These are phyloP conservation scores for Mastigamoeba balamuthi DNA, from an alignment of 78 protist genomes.

Conservation along the genomic window DNA sequence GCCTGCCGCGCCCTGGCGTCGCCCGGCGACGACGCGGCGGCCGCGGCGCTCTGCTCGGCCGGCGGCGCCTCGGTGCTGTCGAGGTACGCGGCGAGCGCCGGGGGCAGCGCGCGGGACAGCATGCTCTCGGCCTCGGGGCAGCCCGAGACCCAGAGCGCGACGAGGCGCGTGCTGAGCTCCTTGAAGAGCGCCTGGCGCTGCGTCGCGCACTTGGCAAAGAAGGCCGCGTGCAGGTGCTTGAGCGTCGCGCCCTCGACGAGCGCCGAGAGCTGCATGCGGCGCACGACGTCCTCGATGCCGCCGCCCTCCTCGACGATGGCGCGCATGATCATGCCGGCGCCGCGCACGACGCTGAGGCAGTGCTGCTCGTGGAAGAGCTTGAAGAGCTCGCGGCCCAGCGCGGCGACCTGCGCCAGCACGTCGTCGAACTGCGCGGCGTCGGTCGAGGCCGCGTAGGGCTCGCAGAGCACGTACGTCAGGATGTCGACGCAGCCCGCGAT, in stretches of 20 bases:
- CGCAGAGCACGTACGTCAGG: conserved; percentile 54
- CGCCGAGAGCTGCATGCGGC: conserved; percentile 40
- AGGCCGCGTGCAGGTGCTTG: conserved; percentile 35
- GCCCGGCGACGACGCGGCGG: too few species aligned
- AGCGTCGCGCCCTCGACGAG: conserved; percentile 61
- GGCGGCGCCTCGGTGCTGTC: conserved; percentile 41
- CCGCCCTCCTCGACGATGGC: conserved; percentile 68
- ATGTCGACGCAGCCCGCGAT: conserved; percentile 51
- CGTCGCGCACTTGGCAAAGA: conserved; percentile 14
- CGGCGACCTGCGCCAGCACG: conserved; percentile 24
- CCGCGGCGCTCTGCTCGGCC: background rate
- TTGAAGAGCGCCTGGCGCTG: conserved; percentile 1
- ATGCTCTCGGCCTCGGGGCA: conserved; percentile 17
- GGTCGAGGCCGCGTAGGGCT: conserved; percentile 73
- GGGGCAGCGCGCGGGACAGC: conserved; percentile 35
- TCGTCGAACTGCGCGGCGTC: conserved; percentile 42
- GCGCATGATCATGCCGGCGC: conserved; percentile 66
- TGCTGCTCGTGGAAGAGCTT: conserved; percentile 47
- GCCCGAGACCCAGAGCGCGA: conserved; percentile 52
- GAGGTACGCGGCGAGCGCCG: conserved; percentile 45
- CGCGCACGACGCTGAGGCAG: conserved; percentile 56
- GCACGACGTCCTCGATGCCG: background rate
- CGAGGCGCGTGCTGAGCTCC: conserved; percentile 26
- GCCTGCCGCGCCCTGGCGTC: too few species aligned
- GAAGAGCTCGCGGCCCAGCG: conserved; percentile 42